Conservation (phyloP, 2,329 filamentous ascomycete genomes). For the Thelonectria blattea region DNA sequence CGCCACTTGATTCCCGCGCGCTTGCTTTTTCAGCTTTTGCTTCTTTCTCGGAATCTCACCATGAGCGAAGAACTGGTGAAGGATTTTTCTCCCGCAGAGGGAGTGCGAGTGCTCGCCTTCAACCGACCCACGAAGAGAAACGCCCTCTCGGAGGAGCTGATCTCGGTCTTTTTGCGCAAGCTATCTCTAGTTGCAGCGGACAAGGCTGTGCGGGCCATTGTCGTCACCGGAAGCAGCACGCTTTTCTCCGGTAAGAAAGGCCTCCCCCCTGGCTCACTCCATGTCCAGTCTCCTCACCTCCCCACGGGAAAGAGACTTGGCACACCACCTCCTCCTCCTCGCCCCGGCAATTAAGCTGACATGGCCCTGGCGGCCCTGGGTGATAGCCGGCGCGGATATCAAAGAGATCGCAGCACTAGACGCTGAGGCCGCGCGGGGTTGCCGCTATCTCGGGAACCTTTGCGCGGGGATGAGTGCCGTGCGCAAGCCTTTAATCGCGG, state of each 20-base stretch:
- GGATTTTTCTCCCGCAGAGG: conserved; percentile 38
- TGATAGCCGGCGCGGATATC: conserved; percentile 45
- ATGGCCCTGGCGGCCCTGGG: neutral
- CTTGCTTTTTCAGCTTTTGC: neutral
- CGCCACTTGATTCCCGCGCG: no score
- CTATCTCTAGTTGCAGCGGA: conserved; percentile 35
- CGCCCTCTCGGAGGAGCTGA: conserved; percentile 60
- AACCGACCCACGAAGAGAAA: conserved; percentile 64
- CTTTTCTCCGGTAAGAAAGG: conserved; percentile 44
- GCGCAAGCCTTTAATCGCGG: conserved; percentile 55
- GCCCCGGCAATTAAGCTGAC: conserved; percentile 2
- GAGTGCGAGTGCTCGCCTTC: conserved; percentile 55
- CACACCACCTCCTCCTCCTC: neutral
- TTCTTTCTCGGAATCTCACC: neutral
- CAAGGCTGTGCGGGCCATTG: conserved; percentile 43
- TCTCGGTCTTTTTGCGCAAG: conserved; percentile 49
- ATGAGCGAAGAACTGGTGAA: conserved; percentile 34
- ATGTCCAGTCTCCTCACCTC: no score
- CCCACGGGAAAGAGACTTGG: neutral
- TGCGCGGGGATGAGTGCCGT: conserved; percentile 42
- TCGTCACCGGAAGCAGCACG: conserved; percentile 46
- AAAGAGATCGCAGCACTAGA: conserved; percentile 45
- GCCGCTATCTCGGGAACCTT: conserved; percentile 50
- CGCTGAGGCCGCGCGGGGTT: conserved; percentile 40
- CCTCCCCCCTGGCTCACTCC: neutral